These are phyloP conservation scores for Talaromyces atroroseus DNA, from an alignment of 2,329 filamentous ascomycete species.

Conservation along the genomic window DNA sequence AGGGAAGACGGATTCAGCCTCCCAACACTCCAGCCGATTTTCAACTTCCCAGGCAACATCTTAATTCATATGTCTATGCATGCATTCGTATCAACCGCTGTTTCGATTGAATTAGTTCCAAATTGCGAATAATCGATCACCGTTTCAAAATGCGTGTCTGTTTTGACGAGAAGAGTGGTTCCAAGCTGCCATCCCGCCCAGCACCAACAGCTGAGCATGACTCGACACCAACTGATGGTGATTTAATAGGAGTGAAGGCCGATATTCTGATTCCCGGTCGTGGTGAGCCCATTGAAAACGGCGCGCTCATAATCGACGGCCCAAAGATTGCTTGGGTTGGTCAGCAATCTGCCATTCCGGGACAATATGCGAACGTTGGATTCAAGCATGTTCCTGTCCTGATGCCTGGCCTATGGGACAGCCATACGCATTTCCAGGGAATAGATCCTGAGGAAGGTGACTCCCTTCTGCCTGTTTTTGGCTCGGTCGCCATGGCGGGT, in stretches of 20 bases:
- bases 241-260: constrained; percentile 6
- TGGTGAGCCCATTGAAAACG: constrained; percentile 38
- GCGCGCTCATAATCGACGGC: constrained; percentile 36
- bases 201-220: neutral
- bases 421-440: constrained; percentile 47
- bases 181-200: constrained; percentile 4
- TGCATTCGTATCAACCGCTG: neutral
- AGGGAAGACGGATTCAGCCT: neutral
- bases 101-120: neutral
- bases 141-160: constrained; percentile 3
- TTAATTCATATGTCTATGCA: neutral
- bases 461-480: constrained; percentile 12
- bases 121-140: neutral
- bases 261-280: constrained; percentile 45
- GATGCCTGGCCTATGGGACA: constrained; percentile 52
- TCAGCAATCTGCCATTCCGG: constrained; percentile 23
- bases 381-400: constrained; percentile 38
- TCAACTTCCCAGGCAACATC: neutral
- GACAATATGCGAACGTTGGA: constrained; percentile 25
- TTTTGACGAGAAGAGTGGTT: neutral
- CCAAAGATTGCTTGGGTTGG: constrained; percentile 41
- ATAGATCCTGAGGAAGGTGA: constrained; percentile 18
- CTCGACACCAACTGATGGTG: neutral
- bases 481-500: constrained; percentile 32
- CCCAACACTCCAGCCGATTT: too few species aligned